These are phyloP conservation scores for Hydnum rufescens DNA, from an alignment of 768 basidiomycete genomes.

Conservation along the genomic window DNA sequence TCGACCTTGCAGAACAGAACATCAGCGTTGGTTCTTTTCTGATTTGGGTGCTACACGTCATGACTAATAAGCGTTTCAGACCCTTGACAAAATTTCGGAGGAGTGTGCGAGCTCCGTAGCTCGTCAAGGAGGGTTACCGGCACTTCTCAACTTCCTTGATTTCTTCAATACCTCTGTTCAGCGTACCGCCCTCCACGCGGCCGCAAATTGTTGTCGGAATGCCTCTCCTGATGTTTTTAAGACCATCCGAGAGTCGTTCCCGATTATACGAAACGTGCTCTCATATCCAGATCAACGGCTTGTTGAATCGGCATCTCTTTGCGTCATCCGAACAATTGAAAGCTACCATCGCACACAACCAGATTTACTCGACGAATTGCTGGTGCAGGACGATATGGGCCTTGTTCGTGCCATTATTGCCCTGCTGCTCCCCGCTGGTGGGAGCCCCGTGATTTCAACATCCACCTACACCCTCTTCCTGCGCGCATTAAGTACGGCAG, in stretches of 20 bases:
- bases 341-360: conserved; percentile 71
- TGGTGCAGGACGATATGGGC: conserved; percentile 34
- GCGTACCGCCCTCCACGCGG: conserved; percentile 87
- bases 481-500: conserved; percentile 71
- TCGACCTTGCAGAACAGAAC: conserved; percentile 96
- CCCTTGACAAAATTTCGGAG: conserved; percentile 94
- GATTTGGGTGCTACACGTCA: neutral
- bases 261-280: conserved; percentile 82
- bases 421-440: conserved; percentile 62
- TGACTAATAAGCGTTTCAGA: conserved; percentile 29
- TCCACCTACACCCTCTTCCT: conserved; percentile 80
- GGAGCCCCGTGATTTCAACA: conserved; percentile 61
- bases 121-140: conserved; percentile 83
- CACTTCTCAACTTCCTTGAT: conserved; percentile 86
- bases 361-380: conserved; percentile 70
- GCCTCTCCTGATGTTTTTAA: conserved; percentile 73
- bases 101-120: conserved; percentile 94
- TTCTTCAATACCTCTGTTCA: conserved; percentile 98
- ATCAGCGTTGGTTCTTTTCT: conserved; percentile 52
- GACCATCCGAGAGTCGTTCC: conserved; percentile 66
- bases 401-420: conserved; percentile 69
- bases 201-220: conserved; percentile 90
- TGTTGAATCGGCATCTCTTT: conserved; percentile 92
- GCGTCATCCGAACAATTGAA: conserved; percentile 86
- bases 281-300: conserved; percentile 85